A percentile compares a stretch with the other conserved stretches of the same genome.
phyloP scores from a whole-genome alignment of 495 filamentous ascomycete genomes.

The Penicillium paradoxum region DNA sequence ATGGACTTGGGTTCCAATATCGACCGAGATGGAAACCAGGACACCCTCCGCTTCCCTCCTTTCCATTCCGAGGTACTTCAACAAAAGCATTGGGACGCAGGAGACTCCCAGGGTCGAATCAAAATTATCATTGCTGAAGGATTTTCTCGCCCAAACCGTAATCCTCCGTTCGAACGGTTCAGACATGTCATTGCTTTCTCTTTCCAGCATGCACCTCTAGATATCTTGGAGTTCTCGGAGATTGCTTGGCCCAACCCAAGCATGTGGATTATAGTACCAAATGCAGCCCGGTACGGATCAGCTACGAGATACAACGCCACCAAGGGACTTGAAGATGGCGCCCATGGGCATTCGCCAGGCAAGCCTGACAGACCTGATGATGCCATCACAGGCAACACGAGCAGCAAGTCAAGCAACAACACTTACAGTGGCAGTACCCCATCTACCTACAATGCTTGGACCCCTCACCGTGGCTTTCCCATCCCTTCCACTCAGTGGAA shows the following conservation, averaged over 20 bases:
- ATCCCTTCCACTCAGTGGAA: constrained; percentile 15
- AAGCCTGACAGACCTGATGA: constrained; percentile 15
- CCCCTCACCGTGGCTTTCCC: constrained; percentile 20
- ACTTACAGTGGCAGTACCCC: constrained; percentile 7
- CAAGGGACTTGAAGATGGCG: constrained; percentile 32
- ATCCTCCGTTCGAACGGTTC: constrained; percentile 60
- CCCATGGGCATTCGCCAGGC: constrained; percentile 50
- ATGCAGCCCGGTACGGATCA: constrained; percentile 33
- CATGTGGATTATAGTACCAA: constrained; percentile 59
- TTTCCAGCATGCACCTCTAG: constrained; percentile 84
- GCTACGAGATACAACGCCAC: constrained; percentile 15
- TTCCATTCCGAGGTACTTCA: constrained; percentile 69
- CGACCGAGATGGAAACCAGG: constrained; percentile 55
- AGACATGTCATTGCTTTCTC: constrained; percentile 74
- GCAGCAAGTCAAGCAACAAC: constrained; percentile 15
- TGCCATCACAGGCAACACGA: constrained; percentile 9
- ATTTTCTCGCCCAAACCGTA: constrained; percentile 44
- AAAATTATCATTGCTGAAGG: constrained; percentile 77
- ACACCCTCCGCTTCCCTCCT: constrained; percentile 63
- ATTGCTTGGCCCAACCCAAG: constrained; percentile 77
- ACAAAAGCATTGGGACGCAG: constrained; percentile 67
- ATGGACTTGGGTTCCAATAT: constrained; percentile 40
- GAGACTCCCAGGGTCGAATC: constrained; percentile 66
- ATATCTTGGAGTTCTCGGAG: constrained; percentile 67
- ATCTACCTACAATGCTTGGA: constrained; percentile 23